Base-by-base conservation (phyloP, 2,329 filamentous ascomycete species). In the Ophiostoma perfectum region DNA sequence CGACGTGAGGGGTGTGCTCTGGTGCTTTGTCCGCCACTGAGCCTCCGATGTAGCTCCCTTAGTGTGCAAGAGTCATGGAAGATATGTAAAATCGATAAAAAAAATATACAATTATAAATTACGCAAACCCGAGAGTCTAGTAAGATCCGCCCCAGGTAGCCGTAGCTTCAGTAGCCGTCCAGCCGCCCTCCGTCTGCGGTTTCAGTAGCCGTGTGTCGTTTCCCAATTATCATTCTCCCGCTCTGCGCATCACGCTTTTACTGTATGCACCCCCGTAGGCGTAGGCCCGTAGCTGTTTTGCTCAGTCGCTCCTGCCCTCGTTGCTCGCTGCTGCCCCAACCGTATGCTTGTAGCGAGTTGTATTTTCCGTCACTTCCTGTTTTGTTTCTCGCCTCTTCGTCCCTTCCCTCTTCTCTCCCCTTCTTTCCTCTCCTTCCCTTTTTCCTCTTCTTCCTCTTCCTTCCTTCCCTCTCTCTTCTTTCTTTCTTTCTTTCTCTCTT, bases 1-100 rank as follows among this genome's bases (percentile, higher is more conserved):
- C 38, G 55, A 60, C 55, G 49, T 27, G 49, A 39, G 55, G 42
- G 44, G 27, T 63, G 55, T 41, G 27, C 27, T 27, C 45, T 60
- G 27, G 27, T 38, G 55, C 27, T 18, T 60, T 60, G 12, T 60
- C 14, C 52, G 44, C 44, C 52, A 49, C 67, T 66, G 18, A 67
- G 66, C 45, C 67, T 68, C 70, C 68, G 67, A 63, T 70, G 67
- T 67, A 68, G 64, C 55, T 64, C 65, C 66, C 63, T 66, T 70
- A 68, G 70, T 70, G 18, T 64, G 27, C 45, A 45, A 63, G 39
- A n/a, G 16, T 41, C 42, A 41, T n/a, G n/a, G 16, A 64, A 18
- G 14, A 62, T 41, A 2, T 9, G 18, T 64, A 45, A 45, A 64
- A 36, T 64, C 41, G 39, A 64, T 64, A 47, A 64, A 64, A 64